Conservation (phyloP, 495 filamentous ascomycete genomes). For the Hyaloscypha bicolor region DNA sequence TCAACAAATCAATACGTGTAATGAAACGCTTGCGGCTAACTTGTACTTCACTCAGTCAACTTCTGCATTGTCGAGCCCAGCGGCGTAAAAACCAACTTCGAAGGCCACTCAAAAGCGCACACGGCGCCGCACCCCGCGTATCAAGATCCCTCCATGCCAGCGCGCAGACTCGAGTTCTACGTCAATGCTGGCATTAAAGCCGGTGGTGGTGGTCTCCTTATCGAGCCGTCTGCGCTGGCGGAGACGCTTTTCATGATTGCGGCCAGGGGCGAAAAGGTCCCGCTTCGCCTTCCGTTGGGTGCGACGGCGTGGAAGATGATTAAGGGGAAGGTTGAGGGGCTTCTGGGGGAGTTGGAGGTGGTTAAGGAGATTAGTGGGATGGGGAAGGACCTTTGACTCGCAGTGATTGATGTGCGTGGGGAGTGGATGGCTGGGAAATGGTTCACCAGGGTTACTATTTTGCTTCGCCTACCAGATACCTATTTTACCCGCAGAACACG, state of each 20-base stretch:
- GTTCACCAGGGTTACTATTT: too few species aligned
- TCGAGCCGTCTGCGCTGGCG: conserved; percentile 41
- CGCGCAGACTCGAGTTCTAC: conserved; percentile 39
- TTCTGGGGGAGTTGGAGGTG: conserved; percentile 38
- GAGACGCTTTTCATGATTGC: conserved; percentile 42
- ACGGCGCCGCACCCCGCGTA: conserved; percentile 40
- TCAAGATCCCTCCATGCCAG: conserved; percentile 36
- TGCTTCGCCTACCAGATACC: too few species aligned
- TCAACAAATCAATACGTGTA: too few species aligned
- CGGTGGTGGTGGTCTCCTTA: conserved; percentile 31
- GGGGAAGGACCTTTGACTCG: conserved; percentile 13
- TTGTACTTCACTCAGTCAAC: conserved; percentile 37
- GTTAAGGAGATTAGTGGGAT: conserved; percentile 38
- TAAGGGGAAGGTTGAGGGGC: conserved; percentile 37
- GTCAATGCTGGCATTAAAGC: conserved; percentile 36
- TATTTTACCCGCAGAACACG: too few species aligned
- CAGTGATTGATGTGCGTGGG: too few species aligned
- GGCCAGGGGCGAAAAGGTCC: conserved; percentile 39
- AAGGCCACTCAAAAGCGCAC: conserved; percentile 33
- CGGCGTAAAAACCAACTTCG: conserved; percentile 51
- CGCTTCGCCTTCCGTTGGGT: conserved; percentile 48
- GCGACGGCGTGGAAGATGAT: conserved; percentile 44
- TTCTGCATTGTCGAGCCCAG: conserved; percentile 53
- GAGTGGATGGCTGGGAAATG: too few species aligned
- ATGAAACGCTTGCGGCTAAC: neutral